Conservation (phyloP, 1,284 basidiomycete genomes). For the Ustilago loliicola region DNA sequence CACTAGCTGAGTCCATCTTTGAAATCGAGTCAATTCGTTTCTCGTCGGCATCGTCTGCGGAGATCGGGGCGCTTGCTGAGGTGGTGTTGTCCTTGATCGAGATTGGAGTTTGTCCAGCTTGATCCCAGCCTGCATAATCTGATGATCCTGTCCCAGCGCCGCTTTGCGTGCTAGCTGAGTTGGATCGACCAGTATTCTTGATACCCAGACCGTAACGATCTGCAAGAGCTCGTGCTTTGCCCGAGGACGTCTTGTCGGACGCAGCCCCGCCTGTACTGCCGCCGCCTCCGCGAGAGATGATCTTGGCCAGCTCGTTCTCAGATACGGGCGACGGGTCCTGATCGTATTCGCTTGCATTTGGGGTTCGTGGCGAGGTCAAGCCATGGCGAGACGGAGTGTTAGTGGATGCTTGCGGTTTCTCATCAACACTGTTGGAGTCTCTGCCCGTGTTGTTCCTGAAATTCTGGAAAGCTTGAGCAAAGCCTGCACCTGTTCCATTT, state of each 20-base stretch:
- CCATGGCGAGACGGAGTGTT: slow-evolving; percentile 2
- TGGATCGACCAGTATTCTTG: slow-evolving; percentile 24
- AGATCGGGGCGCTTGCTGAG: slow-evolving; percentile 1
- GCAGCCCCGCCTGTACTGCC: slow-evolving; percentile 5
- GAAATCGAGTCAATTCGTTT: slow-evolving; percentile 33
- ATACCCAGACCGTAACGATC: slow-evolving; percentile 47
- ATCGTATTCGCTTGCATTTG: slow-evolving; percentile 53
- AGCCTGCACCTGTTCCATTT: slow-evolving; percentile 22
- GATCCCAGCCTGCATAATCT: slow-evolving; percentile 51
- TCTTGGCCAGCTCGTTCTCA: slow-evolving; percentile 64
- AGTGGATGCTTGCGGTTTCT: slow-evolving; percentile 1
- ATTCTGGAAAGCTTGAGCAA: slow-evolving; percentile 40
- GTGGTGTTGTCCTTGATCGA: slow-evolving; percentile 47
- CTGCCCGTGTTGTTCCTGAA: slow-evolving; percentile 23
- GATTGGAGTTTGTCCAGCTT: slow-evolving; percentile 53
- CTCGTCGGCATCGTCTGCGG: slow-evolving; percentile 5
- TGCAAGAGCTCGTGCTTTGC: slow-evolving; percentile 36
- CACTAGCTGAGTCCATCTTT: slow-evolving; percentile 49
- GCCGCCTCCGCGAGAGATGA: slow-evolving; percentile 50
- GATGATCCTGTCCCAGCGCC: slow-evolving; percentile 6
- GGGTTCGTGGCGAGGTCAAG: slow-evolving; percentile 41
- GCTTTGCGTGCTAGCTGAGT: slow-evolving; percentile 2
- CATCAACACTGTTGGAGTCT: slow-evolving; percentile 8
- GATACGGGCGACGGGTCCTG: slow-evolving; percentile 57
- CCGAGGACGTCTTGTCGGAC: slow-evolving; percentile 5